Percentiles rank a stretch among this genome's conserved stretches.
These are phyloP conservation scores for Collariella sp. DNA, from an alignment of 495 filamentous ascomycete genomes.

Conservation along the genomic window DNA sequence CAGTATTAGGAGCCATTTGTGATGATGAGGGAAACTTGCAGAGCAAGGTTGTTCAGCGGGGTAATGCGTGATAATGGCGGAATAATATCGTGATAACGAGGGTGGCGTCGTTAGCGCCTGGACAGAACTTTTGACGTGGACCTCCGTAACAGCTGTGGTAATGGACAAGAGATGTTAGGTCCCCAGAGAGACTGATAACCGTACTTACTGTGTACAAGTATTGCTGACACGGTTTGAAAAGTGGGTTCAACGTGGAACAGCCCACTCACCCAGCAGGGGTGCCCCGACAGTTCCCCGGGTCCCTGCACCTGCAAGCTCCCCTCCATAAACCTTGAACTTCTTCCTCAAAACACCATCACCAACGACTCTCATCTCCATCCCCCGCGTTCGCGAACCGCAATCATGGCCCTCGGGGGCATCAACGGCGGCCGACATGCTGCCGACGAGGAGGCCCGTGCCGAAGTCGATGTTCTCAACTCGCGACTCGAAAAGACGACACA, in stretches of 20 bases:
- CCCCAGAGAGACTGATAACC: no score
- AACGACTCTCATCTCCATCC: neutral
- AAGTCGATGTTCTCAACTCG: slow-evolving; percentile 58
- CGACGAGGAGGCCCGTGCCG: slow-evolving; percentile 55
- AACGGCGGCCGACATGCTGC: slow-evolving; percentile 42
- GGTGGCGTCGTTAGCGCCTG: no score
- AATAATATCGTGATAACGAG: no score
- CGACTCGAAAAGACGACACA: slow-evolving; percentile 55
- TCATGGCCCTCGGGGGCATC: slow-evolving; percentile 41
- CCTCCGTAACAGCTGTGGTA: no score
- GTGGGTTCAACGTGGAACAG: neutral
- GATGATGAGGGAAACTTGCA: no score
- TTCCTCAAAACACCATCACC: slow-evolving; percentile 2
- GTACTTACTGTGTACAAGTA: no score
- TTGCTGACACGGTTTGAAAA: no score
- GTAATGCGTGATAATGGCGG: no score
- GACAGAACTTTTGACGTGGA: no score
- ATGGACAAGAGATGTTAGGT: no score
- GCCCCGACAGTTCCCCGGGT: neutral
- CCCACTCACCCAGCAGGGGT: neutral
- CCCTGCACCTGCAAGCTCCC: neutral
- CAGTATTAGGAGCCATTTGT: no score
- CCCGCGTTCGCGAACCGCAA: slow-evolving; percentile 1
- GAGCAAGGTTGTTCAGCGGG: no score
- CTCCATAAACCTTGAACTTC: neutral